Conservation (phyloP, 371 early-diverging fungal genomes). For the Actinomortierella ambigua region DNA sequence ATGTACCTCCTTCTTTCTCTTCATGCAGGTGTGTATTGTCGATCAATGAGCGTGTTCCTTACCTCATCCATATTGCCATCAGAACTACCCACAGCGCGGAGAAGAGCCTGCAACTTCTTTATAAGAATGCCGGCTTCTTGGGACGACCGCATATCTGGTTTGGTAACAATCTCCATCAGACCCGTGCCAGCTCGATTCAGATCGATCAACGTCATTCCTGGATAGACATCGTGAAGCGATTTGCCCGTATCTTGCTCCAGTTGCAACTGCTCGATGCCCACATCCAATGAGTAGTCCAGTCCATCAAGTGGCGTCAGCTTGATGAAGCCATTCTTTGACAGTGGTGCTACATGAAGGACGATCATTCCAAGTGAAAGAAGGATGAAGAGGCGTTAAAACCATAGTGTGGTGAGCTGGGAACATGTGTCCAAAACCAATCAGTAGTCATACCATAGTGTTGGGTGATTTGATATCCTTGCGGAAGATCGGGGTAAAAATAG, state of each 20-base stretch:
- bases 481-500: slow-evolving; percentile 93
- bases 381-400: too few relatives aligned
- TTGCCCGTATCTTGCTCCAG: slow-evolving; percentile 95
- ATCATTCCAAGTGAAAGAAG: not conserved
- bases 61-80: slow-evolving; percentile 88
- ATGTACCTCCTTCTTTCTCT: too few relatives aligned
- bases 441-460: slow-evolving; percentile 69
- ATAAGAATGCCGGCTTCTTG: slow-evolving; percentile 79
- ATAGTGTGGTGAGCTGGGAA: too few relatives aligned
- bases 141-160: slow-evolving; percentile 80
- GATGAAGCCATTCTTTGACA: slow-evolving; percentile 68
- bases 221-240: slow-evolving; percentile 69
- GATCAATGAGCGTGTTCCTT: slow-evolving; percentile 6
- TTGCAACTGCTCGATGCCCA: slow-evolving; percentile 85
- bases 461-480: slow-evolving; percentile 94
- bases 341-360: slow-evolving; percentile 55
- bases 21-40: too few relatives aligned
- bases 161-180: slow-evolving; percentile 90
- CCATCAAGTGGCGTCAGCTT: slow-evolving; percentile 61
- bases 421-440: not conserved
- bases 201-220: slow-evolving; percentile 73
- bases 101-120: slow-evolving; percentile 74
- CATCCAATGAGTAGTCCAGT: slow-evolving; percentile 46
- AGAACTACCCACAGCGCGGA: slow-evolving; percentile 76
- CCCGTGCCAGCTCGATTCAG: slow-evolving; percentile 89